phyloP scores from a whole-genome alignment of 441 rosid species.

The Populus hybrid region DNA sequence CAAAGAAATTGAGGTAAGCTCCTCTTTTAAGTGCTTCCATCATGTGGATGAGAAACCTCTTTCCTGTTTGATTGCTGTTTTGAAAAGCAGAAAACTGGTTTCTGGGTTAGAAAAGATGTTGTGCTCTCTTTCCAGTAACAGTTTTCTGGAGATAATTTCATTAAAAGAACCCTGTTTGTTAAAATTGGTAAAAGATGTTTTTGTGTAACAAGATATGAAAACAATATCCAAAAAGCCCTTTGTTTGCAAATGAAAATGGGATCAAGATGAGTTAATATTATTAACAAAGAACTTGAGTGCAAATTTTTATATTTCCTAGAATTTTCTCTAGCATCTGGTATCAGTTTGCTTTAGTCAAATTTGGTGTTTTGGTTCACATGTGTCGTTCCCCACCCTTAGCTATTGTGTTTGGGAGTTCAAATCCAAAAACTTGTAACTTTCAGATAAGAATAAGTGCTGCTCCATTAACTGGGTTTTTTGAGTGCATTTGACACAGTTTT shows the following conservation, averaged over 20 bases:
- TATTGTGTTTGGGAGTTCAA: background rate
- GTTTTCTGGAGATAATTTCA: background rate
- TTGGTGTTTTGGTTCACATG: background rate
- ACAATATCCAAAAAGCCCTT: background rate
- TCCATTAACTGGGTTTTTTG: background rate
- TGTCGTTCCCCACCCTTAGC: background rate
- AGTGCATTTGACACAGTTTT: background rate
- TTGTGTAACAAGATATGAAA: background rate
- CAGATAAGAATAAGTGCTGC: background rate
- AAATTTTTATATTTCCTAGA: background rate
- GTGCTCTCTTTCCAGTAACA: background rate
- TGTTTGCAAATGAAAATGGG: background rate
- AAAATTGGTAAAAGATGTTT: background rate
- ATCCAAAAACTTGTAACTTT: background rate
- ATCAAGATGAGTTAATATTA: background rate
- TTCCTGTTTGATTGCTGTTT: background rate
- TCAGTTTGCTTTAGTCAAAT: background rate
- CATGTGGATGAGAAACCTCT: background rate
- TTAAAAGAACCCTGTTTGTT: background rate
- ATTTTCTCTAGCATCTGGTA: background rate
- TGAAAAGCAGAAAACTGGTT: background rate
- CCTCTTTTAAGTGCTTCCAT: slow-evolving; percentile 5
- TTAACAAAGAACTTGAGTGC: background rate
- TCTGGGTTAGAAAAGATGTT: background rate
- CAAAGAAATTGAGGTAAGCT: slow-evolving; percentile 84